phyloP scores from a whole-genome alignment of 805 yeast genomes.

The Pichia deserticola region DNA sequence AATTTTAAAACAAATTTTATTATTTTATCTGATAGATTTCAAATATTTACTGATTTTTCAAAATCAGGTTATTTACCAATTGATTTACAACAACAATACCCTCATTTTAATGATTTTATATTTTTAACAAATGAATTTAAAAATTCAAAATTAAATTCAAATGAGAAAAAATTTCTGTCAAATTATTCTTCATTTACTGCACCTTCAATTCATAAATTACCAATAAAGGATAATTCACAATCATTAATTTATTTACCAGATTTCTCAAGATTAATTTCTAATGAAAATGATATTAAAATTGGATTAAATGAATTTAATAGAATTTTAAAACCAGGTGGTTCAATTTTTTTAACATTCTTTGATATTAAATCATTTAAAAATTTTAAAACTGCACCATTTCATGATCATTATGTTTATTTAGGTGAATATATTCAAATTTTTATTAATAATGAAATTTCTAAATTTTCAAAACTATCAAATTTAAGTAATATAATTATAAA shows the following conservation, averaged over 20 bases:
- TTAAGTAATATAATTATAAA: background rate
- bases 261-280: conserved; percentile 15
- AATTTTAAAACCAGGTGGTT: conserved; percentile 26
- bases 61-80: conserved; percentile 18
- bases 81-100: conserved; percentile 13
- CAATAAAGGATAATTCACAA: conserved; percentile 23
- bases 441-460: conserved; percentile 2
- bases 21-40: conserved; percentile 18
- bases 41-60: conserved; percentile 19
- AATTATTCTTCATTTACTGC: conserved; percentile 29
- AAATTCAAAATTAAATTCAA: conserved; percentile 13
- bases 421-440: conserved; percentile 6
- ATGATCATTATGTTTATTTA: conserved; percentile 1
- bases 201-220: conserved; percentile 18
- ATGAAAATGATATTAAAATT: conserved; percentile 13
- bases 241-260: conserved; percentile 24
- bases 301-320: conserved; percentile 25
- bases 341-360: conserved; percentile 22
- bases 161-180: conserved; percentile 21
- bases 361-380: conserved; percentile 16
- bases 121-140: conserved; percentile 17
- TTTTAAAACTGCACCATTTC: conserved; percentile 1
- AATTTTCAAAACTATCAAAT: conserved; percentile 2
- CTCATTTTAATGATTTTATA: conserved; percentile 16
- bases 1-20: conserved; percentile 23